Evolutionary conservation across 768 basidiomycete genomes (phyloP), one percentile per base, ranked within the genome.

Genomic region (Boletus edulis): DNA sequence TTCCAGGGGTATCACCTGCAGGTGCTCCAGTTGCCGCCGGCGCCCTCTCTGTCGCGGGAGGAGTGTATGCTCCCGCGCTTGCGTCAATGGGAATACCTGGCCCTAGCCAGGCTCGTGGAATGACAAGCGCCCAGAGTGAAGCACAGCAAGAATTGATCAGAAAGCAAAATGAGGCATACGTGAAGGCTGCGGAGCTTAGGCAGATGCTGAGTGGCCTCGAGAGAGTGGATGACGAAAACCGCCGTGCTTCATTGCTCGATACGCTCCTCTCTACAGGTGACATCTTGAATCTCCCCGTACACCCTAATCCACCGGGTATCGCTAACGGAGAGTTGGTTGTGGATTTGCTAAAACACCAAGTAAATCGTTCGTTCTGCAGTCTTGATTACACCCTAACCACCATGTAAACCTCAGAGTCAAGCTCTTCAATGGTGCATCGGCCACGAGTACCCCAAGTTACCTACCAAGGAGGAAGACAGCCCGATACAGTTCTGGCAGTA

Each of bases 401-500:
- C 42, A 15, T 37, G 39, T 60, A 11, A 49, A 29, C 22, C 41
- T 14, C 51, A 94, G 91, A 84, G 74, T 47, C 91, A 94, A 82
- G 92, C 85, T 1, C 70, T 94, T 42, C 82, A 86, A 63, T 97
- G 94, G 94, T 91, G 90, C 61, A 77, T 95, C 29, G 80, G 84
- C 15, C 82, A 76, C 27, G 94, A 97, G 69, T 84, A 91, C 63
- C 94, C 94, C 0, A 69, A 71, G 38, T 71, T 94, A 13, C 94
- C 94, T 2, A 80, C 75, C 54, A 79, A 73, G 32, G 83, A 85
- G 47, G 67, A 69, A 0, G 92, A 94, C 54, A 80, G 77, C 35
- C 87, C 91, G 0, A 89, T 93, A 2, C 94, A 96, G 68, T 94
- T 97, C 63, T 97, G 94, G 94, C 85, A 91, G 63, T 69, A 85